Base-by-base conservation (phyloP, 139 green algal genomes). In the Chlamydomonas sp. region DNA sequence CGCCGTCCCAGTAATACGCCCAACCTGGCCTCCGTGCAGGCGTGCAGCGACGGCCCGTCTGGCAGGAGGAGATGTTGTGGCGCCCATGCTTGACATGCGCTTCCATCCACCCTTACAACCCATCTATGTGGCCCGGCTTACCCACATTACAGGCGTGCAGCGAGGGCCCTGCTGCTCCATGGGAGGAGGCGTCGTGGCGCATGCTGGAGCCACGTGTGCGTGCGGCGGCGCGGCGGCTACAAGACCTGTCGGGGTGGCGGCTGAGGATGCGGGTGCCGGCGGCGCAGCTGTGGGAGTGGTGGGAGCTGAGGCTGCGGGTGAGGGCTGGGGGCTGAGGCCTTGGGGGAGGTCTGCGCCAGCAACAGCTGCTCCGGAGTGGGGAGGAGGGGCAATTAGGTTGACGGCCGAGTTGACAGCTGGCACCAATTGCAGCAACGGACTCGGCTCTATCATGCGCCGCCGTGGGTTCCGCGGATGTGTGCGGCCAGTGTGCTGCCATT, bases 241-340 rank as follows among this genome's bases (percentile, higher is more conserved):
- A 85, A 3, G 57, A 77, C 20, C 58, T 75, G 17, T 16, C 57
- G 5, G 69, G 64, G 16, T 93, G 90, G 88, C 61, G 88, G 60
- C 77, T 96, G 66, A 82, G 89, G 84, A 89, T 96, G 17, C 81
- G 94, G 18, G 91, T 88, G 4, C 79, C 86, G 0, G n/a, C 93
- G 49, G 63, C 84, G 5, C 62, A 80, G 62, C 88, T 95, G 58
- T 73, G 89, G 74, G 71, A 89, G 49, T 83, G 91, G 66, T 94
- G 93, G 91, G 49, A 79, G 68, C 84, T 69, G 61, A 79, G 93
- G 63, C 83, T 93, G 15, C 60, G 89, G 80, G 89, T 92, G 67
- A 64, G 85, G 20, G 68, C 10, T 4, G 20, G 63, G 3, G 62
- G 5, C 17, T 6, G 12, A 9, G 4, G 16, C 73, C 31, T 20